phyloP scores from a whole-genome alignment of 2,329 filamentous ascomycete genomes.

The Xylariaceae sp. region DNA sequence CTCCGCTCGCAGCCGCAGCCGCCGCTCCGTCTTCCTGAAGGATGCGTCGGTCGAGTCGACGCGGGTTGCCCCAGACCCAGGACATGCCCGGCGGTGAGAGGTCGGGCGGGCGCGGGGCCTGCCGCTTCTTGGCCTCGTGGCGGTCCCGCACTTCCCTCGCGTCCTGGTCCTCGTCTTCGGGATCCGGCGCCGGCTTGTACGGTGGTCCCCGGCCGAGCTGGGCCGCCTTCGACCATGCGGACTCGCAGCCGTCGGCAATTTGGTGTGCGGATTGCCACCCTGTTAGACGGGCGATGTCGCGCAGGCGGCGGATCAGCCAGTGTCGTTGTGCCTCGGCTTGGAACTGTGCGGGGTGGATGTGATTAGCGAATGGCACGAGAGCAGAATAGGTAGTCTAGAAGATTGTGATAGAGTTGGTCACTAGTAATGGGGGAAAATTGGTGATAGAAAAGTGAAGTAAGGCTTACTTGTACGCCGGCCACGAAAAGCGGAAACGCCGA shows the following conservation, averaged over 20 bases:
- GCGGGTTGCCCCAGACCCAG: conserved; percentile 56
- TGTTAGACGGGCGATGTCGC: conserved; percentile 78
- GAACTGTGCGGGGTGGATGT: conserved; percentile 57
- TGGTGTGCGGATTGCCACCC: conserved; percentile 86
- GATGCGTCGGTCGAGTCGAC: conserved; percentile 60
- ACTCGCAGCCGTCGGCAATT: conserved; percentile 85
- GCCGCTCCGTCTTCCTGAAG: conserved; percentile 51
- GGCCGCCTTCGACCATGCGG: conserved; percentile 78
- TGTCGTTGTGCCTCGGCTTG: conserved; percentile 73
- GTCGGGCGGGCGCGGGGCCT: conserved; percentile 6
- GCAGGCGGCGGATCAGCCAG: conserved; percentile 78
- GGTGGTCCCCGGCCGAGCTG: conserved; percentile 77
- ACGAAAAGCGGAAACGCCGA: conserved; percentile 85
- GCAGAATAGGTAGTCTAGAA: too few species aligned
- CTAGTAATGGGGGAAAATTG: background rate
- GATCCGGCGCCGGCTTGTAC: conserved; percentile 59
- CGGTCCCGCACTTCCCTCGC: conserved; percentile 34
- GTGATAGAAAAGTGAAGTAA: background rate
- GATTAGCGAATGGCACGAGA: conserved; percentile 8
- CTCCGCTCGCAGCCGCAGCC: background rate
- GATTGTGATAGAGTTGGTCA: too few species aligned
- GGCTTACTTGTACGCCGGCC: conserved; percentile 73
- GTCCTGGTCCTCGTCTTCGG: conserved; percentile 35
- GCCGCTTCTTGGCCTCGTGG: conserved; percentile 23
- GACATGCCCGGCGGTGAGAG: conserved; percentile 20